Evolutionary conservation across 2,329 filamentous ascomycete genomes (phyloP), one percentile per base, ranked within the genome.

Genomic region (Didymellaceae sp.): DNA sequence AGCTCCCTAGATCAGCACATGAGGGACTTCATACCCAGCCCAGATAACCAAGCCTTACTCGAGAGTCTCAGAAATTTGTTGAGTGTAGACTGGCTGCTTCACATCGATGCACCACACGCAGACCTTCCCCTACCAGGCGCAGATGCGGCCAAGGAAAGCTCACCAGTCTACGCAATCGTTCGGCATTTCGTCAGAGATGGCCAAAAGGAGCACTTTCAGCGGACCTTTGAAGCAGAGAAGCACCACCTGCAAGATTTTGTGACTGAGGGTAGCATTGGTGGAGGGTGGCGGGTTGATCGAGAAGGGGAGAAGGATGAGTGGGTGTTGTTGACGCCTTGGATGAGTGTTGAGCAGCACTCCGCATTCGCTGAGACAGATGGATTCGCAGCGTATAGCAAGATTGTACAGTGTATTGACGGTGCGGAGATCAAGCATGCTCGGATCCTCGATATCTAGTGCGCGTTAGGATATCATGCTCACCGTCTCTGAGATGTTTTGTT

Each of bases 31-130:
- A 73, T 81, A 4, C 71, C 74, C 0, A 73, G 75, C 0, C 33
- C 61, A 10, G 68, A 67, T 1, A 81, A 81, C 47, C 74, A 77
- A 54, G 61, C 61, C 1, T 11, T 78, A 2, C 58, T 80, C 2
- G 55, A 60, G 8, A 53, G 59, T 14, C 51, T 80, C 3, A 63
- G 70, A 34, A 70, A 68, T 5, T 59, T 69, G 13, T n/a, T 79
- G 5, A 70, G 63, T 13, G 71, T 79, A 5, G 67, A 73, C 8
- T 77, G 73, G 71, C 63, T 80, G 57, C 68, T 75, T 21, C 78
- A 81, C 56, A 57, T 79, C 14, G 72, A 76, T 39, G 55, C 69
- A 7, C 64, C 75, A 44, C 72, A 73, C 20, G 33, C 61, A 4
- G 54, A 55, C 7, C 60, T 73, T 1, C 70, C 71, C 1, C 37